Conservation (phyloP, 164 flowering plant species). For the Akebia trifoliata region DNA sequence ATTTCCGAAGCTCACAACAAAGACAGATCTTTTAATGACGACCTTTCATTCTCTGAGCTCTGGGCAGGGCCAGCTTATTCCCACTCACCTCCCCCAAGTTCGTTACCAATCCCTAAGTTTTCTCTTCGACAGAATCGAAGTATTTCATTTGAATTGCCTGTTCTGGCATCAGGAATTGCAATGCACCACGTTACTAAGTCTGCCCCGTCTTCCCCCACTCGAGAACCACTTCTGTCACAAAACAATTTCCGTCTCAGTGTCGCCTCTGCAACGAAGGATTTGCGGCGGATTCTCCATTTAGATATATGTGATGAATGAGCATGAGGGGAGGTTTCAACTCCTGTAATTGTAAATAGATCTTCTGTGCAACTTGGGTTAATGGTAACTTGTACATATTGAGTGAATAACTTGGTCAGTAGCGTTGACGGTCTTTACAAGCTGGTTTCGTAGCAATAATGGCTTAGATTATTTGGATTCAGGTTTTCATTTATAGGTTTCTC, state of each 20-base stretch:
- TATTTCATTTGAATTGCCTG: slow-evolving; percentile 64
- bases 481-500: background rate
- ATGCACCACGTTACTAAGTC: slow-evolving; percentile 56
- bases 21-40: slow-evolving; percentile 22
- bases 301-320: slow-evolving; percentile 47
- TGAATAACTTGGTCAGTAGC: slow-evolving; percentile 29
- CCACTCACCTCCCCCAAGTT: slow-evolving; percentile 92
- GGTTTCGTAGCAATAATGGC: background rate
- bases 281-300: slow-evolving; percentile 88
- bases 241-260: slow-evolving; percentile 29
- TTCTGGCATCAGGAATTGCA: slow-evolving; percentile 26
- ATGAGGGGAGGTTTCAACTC: slow-evolving; percentile 19
- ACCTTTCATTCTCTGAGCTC: slow-evolving; percentile 37
- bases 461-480: background rate
- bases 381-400: slow-evolving; percentile 39
- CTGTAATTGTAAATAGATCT: slow-evolving; percentile 52
- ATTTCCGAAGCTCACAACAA: slow-evolving; percentile 12
- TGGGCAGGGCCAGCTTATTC: slow-evolving; percentile 85
- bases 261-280: slow-evolving; percentile 72
- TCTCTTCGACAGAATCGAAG: slow-evolving; percentile 58
- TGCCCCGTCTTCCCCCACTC: slow-evolving; percentile 82
- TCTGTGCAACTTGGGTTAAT: slow-evolving; percentile 23
- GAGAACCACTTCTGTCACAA: slow-evolving; percentile 30
- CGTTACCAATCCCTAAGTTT: slow-evolving; percentile 87
- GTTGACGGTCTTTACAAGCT: background rate